These are phyloP conservation scores for Colletotrichum magnum DNA, from an alignment of 2,329 filamentous ascomycete species.

Conservation along the genomic window DNA sequence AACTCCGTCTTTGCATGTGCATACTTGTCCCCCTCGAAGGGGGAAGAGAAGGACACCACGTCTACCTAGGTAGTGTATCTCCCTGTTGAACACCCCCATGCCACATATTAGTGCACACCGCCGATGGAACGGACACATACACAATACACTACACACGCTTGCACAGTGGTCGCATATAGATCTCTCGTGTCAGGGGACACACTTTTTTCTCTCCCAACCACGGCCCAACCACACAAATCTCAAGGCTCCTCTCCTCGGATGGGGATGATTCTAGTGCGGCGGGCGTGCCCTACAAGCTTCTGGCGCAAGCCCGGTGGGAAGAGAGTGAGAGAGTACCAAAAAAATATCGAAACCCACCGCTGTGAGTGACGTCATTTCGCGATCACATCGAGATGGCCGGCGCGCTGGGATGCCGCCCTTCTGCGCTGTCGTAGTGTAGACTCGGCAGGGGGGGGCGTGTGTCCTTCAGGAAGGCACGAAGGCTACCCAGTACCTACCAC, in stretches of 20 bases:
- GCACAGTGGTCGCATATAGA: slow-evolving; percentile 1
- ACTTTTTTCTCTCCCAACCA: neutral
- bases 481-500: slow-evolving; percentile 5
- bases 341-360: slow-evolving; percentile 16
- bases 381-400: slow-evolving; percentile 38
- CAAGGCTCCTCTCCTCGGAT: neutral
- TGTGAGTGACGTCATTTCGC: slow-evolving; percentile 31
- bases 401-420: slow-evolving; percentile 27
- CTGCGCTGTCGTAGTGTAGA: slow-evolving; percentile 1
- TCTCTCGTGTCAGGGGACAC: neutral
- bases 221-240: slow-evolving; percentile 1
- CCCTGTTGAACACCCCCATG: neutral
- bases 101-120: neutral
- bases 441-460: slow-evolving; percentile 19
- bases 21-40: slow-evolving; percentile 1
- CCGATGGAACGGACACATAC: neutral
- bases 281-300: slow-evolving; percentile 12
- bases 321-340: neutral
- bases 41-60: neutral
- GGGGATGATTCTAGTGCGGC: neutral
- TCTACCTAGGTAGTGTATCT: neutral
- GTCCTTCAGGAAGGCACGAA: slow-evolving; percentile 4
- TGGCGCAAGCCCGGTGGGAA: neutral
- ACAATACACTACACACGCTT: neutral
- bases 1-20: slow-evolving; percentile 6